Evolutionary conservation across 1,284 basidiomycete species (phyloP).

Genomic region (Trametes polyzona): DNA sequence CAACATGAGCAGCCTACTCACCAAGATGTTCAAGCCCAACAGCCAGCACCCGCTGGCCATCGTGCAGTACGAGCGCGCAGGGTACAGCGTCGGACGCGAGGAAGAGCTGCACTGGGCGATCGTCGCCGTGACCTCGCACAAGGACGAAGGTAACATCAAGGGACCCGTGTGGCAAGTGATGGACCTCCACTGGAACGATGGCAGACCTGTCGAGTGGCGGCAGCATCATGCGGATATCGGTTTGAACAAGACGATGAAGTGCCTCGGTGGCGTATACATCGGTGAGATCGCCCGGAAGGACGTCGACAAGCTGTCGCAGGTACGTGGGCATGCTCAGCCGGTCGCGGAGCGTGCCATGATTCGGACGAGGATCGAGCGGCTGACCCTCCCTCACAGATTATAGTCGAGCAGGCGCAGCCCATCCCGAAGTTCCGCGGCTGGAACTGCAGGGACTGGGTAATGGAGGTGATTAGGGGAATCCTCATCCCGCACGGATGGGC

Average conservation of each 20-base stretch:
- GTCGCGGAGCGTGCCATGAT: no score
- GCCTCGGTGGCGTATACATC: constrained; percentile 17
- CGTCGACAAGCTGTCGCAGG: background rate
- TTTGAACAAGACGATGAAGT: background rate
- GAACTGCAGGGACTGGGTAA: constrained; percentile 14
- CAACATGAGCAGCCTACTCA: no score
- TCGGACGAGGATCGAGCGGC: no score
- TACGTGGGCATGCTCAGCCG: background rate
- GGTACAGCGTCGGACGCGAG: constrained; percentile 15
- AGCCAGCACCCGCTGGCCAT: no score
- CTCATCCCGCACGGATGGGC: constrained; percentile 6
- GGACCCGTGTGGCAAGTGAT: constrained; percentile 13
- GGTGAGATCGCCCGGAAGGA: constrained; percentile 2
- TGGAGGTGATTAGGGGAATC: constrained; percentile 9
- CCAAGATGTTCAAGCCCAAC: no score
- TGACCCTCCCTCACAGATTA: background rate
- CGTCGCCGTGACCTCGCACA: constrained; percentile 11
- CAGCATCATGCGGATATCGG: background rate
- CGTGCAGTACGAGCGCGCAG: constrained; percentile 17
- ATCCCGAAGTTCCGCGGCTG: background rate
- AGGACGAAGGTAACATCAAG: background rate
- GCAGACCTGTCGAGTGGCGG: background rate
- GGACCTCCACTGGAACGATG: constrained; percentile 1
- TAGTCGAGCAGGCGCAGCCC: background rate
- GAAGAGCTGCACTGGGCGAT: constrained; percentile 24